phyloP scores from a whole-genome alignment of 371 early-diverging fungal species.

The Mucor plumbeus region DNA sequence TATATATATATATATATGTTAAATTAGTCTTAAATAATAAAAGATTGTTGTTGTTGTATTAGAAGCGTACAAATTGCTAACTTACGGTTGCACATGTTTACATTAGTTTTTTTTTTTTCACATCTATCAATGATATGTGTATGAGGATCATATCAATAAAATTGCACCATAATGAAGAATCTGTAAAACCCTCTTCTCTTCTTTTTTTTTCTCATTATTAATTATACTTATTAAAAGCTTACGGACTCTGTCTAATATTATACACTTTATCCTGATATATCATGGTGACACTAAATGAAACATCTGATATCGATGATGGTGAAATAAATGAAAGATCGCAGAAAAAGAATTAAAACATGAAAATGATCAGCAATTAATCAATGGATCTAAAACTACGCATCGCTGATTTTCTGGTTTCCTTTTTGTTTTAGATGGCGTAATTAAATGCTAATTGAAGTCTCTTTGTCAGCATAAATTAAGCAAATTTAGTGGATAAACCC shows the following conservation, averaged over 20 bases:
- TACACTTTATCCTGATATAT: not conserved
- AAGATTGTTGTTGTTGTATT: no score
- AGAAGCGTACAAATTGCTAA: no score
- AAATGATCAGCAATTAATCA: not conserved
- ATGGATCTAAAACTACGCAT: not conserved
- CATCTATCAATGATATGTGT: not conserved
- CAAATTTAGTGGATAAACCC: not conserved
- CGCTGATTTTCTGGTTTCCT: not conserved
- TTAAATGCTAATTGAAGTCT: not conserved
- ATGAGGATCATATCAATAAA: not conserved
- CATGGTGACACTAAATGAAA: not conserved
- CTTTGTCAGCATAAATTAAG: no score
- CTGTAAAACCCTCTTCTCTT: not conserved
- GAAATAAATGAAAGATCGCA: not conserved
- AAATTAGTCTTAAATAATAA: no score
- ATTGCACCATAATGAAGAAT: not conserved
- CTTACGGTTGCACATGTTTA: not conserved
- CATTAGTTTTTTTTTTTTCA: not conserved
- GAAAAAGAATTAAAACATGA: not conserved
- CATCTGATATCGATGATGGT: not conserved
- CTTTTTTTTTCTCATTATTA: no score
- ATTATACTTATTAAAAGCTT: not conserved
- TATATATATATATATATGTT: no score
- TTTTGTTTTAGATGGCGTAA: not conserved
- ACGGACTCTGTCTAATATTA: not conserved